Evolutionary conservation across 257 asterid species (phyloP).

Genomic region (Solanum piurae): DNA sequence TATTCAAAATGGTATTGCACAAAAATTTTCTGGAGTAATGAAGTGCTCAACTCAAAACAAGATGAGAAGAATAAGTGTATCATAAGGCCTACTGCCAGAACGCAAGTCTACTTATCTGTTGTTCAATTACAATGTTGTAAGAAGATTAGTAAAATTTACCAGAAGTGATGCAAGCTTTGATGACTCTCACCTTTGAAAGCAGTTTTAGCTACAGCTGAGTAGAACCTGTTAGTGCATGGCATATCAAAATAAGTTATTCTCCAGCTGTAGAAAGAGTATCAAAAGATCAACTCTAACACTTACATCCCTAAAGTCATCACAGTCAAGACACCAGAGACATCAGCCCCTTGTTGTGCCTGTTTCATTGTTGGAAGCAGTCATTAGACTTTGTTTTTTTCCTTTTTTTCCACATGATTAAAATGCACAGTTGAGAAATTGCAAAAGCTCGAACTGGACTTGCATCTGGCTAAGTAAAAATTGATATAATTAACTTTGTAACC

Average conservation of each 20-base stretch:
- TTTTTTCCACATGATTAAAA: not conserved
- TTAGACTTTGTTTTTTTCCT: conserved; percentile 1
- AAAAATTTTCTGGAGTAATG: not conserved
- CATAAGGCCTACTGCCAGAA: not conserved
- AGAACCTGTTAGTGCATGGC: conserved; percentile 55
- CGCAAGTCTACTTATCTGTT: not conserved
- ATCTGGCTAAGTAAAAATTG: not conserved
- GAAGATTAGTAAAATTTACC: conserved; percentile 34
- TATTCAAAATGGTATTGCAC: not conserved
- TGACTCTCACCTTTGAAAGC: conserved; percentile 96
- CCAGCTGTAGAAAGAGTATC: conserved; percentile 4
- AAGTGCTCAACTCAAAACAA: not conserved
- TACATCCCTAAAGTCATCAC: conserved; percentile 98
- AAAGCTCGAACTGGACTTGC: not conserved
- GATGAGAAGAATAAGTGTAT: not conserved
- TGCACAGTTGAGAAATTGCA: not conserved
- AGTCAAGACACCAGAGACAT: conserved; percentile 79
- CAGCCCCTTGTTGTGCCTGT: conserved; percentile 83
- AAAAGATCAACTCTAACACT: conserved; percentile 17
- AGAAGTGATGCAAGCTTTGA: conserved; percentile 83
- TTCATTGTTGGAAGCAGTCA: conserved; percentile 8
- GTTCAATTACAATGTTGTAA: not conserved
- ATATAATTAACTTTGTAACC: not conserved
- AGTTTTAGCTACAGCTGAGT: conserved; percentile 86
- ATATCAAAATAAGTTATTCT: conserved; percentile 20